Evolutionary conservation across 768 basidiomycete species (phyloP).

Genomic region (Mycena pura): DNA sequence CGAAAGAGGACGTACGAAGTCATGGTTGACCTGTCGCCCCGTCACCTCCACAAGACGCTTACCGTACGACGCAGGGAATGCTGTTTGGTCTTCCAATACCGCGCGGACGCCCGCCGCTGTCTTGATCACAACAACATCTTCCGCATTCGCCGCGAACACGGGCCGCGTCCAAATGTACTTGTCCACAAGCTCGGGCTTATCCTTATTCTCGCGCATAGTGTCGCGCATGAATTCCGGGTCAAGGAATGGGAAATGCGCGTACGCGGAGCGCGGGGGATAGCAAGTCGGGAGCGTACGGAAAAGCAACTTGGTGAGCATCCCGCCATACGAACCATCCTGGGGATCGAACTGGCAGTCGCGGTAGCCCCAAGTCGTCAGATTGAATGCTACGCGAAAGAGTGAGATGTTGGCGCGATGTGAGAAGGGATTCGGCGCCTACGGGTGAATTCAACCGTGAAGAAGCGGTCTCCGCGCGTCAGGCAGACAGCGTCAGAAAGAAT

Average conservation of each 20-base stretch:
- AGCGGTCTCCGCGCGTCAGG: conserved; percentile 80
- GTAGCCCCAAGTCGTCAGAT: conserved; percentile 83
- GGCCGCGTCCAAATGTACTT: conserved; percentile 73
- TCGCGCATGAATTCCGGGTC: conserved; percentile 59
- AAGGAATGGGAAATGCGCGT: conserved; percentile 85
- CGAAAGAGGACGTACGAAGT: conserved; percentile 24
- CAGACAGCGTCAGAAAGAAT: conserved; percentile 82
- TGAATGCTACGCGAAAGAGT: conserved; percentile 56
- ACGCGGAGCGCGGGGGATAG: conserved; percentile 68
- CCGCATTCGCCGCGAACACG: conserved; percentile 25
- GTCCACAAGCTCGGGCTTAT: conserved; percentile 35
- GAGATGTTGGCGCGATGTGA: not conserved
- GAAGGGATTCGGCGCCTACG: conserved; percentile 53
- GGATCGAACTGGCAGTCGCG: conserved; percentile 69
- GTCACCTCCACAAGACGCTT: conserved; percentile 40
- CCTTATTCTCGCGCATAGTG: conserved; percentile 42
- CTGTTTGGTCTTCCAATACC: conserved; percentile 36
- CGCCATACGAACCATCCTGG: conserved; percentile 76
- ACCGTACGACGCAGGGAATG: conserved; percentile 43
- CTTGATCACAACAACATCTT: conserved; percentile 33
- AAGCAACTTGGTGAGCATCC: conserved; percentile 75
- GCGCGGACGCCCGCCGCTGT: conserved; percentile 41
- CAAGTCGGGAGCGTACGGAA: conserved; percentile 74
- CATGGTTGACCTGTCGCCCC: conserved; percentile 30
- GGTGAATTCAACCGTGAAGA: conserved; percentile 78